Base-by-base conservation (phyloP, 176 grass and related monocot species). In the Typha latifolia region DNA sequence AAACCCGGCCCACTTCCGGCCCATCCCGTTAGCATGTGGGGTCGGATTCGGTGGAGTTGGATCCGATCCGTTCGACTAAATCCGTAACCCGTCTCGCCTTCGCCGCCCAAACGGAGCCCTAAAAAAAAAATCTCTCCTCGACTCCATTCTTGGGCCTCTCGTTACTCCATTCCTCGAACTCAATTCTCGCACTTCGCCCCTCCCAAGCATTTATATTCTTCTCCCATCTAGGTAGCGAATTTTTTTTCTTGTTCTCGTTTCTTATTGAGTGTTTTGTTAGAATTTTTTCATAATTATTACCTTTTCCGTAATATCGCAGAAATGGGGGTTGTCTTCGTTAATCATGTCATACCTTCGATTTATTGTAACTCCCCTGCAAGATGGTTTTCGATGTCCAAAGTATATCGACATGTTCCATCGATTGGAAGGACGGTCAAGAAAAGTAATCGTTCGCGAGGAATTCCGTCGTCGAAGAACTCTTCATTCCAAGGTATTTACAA, bases 401-500 rank as follows among this genome's bases (percentile, higher is more conserved):
- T 74, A 14, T 69, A 63, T 78, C 64, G 48, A 61, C 31, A 34
- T 62, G 15, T 53, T 19, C 62, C 49, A 3, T 64, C 11, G 47
- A 8, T 59, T 11, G 47, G 14, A 72, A 69, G 34, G 27, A 71
- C 66, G 48, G 32, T 70, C 14, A 79, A 64, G 31, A 62, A 50
- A 55, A 81, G 67, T 6, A 65, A 43, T 57, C 24, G 37, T 68
- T 67, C 14, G 20, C 47, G 5, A 29, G 7, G 70, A 14, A 43
- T 13, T 5, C 16, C 22, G 51, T 73, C 70, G 3, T 79, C 79
- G 3, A 96, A 81, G 73, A 68, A 32, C 12, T 76, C 77, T 71
- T 70, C 80, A 4, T 68, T 87, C 62, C 82, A 85, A 85, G 87
- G 87, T 88, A 69, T 1, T 52, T 4, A 4, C 11, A 3, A 50